A percentile compares a stretch with the other conserved stretches of the same genome.
phyloP scores from a whole-genome alignment of 2,329 filamentous ascomycete species.

The Cephalotrichum gorgonifer region DNA sequence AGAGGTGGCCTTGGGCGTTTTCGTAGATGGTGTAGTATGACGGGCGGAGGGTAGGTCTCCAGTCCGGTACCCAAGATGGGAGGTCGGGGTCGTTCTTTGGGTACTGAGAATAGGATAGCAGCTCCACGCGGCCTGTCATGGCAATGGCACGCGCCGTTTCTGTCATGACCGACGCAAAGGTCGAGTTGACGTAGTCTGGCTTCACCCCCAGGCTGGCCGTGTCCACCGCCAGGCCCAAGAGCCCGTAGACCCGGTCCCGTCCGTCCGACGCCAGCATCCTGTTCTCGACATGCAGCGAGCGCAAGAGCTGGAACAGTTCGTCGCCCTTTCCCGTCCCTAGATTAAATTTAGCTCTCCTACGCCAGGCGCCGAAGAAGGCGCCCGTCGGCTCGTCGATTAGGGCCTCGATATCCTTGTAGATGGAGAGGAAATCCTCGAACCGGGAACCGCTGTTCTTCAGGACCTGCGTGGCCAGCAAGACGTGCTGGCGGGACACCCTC shows the following conservation, averaged over 20 bases:
- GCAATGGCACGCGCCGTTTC: neutral
- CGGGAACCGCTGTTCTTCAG: neutral
- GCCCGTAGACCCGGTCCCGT: neutral
- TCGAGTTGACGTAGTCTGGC: neutral
- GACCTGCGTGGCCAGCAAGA: neutral
- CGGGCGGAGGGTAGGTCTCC: neutral
- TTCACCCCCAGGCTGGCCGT: neutral
- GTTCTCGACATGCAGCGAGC: neutral
- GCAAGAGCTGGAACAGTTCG: neutral
- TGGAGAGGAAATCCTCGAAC: neutral
- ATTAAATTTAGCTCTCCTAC: neutral
- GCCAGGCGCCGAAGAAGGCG: neutral
- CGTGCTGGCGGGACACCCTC: neutral
- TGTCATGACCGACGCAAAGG: neutral
- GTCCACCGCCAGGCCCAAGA: neutral
- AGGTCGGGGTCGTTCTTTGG: neutral
- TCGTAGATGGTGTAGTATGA: neutral
- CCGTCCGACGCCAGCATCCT: neutral
- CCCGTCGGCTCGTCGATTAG: neutral
- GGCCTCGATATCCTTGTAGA: neutral
- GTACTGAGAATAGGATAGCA: neutral
- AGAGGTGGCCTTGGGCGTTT: neutral
- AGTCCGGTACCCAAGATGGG: neutral
- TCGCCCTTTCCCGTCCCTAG: neutral
- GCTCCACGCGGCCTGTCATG: neutral